These are phyloP conservation scores for Areca catechu DNA, from an alignment of 176 grass and related monocot species.

Conservation along the genomic window DNA sequence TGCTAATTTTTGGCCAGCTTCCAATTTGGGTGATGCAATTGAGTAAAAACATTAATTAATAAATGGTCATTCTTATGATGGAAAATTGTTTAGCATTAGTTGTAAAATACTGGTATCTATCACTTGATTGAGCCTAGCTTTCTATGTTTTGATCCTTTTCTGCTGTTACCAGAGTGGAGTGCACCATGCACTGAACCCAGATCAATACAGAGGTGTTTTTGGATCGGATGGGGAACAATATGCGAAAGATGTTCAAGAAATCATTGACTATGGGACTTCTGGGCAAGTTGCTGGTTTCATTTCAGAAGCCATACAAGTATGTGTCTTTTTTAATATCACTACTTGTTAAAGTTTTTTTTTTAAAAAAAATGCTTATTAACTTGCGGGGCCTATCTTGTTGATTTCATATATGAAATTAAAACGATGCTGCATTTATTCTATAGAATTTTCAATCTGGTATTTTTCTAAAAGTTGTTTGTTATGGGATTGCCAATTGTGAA, in stretches of 20 bases:
- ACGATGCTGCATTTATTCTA: not conserved
- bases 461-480: not conserved
- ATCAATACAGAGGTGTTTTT: slow-evolving; percentile 81
- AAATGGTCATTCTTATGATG: no score
- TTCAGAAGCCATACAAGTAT: slow-evolving; percentile 93
- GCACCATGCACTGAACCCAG: slow-evolving; percentile 84
- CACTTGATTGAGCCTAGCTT: no score
- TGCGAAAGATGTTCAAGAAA: slow-evolving; percentile 89
- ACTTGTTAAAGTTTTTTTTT: not conserved
- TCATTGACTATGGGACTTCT: slow-evolving; percentile 85
- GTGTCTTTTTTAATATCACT: not conserved
- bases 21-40: no score
- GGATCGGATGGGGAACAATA: slow-evolving; percentile 86
- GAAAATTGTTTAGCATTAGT: no score
- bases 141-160: not conserved
- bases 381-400: no score
- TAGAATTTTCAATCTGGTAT: not conserved
- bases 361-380: not conserved
- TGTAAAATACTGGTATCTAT: no score
- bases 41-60: no score
- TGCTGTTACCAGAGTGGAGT: slow-evolving; percentile 55
- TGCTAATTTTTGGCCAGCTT: no score
- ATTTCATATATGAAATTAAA: no score
- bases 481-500: not conserved
- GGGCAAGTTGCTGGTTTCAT: slow-evolving; percentile 81